Evolutionary conservation across 768 basidiomycete species (phyloP).

Genomic region (Cyclocybe aegerita): DNA sequence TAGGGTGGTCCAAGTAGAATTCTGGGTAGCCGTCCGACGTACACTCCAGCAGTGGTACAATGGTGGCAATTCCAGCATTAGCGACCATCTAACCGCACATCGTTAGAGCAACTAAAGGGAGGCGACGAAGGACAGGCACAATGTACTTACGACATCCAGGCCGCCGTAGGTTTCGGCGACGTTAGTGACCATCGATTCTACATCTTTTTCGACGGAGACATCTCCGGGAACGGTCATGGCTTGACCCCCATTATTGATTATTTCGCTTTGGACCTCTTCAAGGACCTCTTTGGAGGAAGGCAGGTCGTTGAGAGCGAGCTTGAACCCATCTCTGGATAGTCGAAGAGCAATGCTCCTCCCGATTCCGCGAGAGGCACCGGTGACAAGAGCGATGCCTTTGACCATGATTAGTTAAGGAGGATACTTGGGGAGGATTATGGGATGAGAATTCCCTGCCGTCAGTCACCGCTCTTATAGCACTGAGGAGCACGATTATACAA

Average conservation of each 20-base stretch:
- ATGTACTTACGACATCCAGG: constrained; percentile 42
- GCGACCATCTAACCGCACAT: constrained; percentile 27
- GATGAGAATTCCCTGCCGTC: too few relatives aligned
- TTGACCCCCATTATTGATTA: constrained; percentile 25
- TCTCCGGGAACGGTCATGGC: constrained; percentile 27
- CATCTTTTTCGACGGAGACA: constrained; percentile 38
- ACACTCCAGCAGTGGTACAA: constrained; percentile 20
- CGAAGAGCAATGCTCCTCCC: constrained; percentile 46
- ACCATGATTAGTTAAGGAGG: too few relatives aligned
- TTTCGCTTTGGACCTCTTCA: constrained; percentile 21
- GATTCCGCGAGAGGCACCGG: constrained; percentile 40
- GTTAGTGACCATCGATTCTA: constrained; percentile 34
- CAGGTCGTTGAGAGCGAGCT: constrained; percentile 46
- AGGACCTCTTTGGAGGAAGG: constrained; percentile 25
- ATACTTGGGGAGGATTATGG: too few relatives aligned
- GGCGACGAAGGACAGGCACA: background rate
- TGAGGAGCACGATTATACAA: too few relatives aligned
- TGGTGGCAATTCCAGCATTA: constrained; percentile 25
- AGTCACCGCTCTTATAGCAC: too few relatives aligned
- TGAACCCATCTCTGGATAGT: constrained; percentile 46
- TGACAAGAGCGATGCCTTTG: constrained; percentile 24
- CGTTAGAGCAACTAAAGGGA: background rate
- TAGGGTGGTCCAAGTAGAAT: background rate
- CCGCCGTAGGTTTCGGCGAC: constrained; percentile 34
- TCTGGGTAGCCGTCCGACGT: background rate